These are phyloP conservation scores for Naganishia vishniacii DNA, from an alignment of 768 basidiomycete species.

Conservation along the genomic window DNA sequence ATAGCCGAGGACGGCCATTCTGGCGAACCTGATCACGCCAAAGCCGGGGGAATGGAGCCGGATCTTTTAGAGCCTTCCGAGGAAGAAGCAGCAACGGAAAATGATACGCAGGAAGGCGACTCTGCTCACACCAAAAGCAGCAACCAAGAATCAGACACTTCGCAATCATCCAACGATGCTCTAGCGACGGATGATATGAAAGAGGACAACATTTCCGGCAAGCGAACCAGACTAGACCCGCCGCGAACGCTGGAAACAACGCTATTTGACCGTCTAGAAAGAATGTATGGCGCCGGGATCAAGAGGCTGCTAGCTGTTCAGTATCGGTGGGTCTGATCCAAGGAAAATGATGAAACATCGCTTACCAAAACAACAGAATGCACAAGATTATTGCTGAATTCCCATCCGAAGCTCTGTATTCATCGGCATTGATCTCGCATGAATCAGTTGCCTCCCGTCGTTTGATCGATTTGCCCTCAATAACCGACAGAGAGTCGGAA, in stretches of 20 bases:
- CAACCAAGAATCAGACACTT: not conserved
- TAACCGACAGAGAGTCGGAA: constrained; percentile 52
- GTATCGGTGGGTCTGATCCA: constrained; percentile 53
- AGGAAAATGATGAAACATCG: not conserved
- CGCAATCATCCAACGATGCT: not conserved
- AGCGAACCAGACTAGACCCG: constrained; percentile 28
- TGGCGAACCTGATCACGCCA: no score
- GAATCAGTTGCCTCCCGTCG: constrained; percentile 66
- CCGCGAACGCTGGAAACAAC: constrained; percentile 78
- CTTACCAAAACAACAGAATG: constrained; percentile 59
- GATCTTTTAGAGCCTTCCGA: no score
- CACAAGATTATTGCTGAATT: constrained; percentile 77
- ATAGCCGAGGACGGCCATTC: no score
- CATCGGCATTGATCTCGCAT: constrained; percentile 64
- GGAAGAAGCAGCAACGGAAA: not conserved
- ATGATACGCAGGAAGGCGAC: not conserved
- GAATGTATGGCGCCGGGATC: constrained; percentile 73
- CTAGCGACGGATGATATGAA: constrained; percentile 5
- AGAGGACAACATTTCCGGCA: constrained; percentile 20
- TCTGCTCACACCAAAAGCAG: not conserved
- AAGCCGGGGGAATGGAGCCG: no score
- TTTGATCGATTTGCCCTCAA: constrained; percentile 63
- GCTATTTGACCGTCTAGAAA: constrained; percentile 83
- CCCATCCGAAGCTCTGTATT: constrained; percentile 76
- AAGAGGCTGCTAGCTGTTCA: constrained; percentile 85